A percentile compares a stretch with the other conserved stretches of the same genome.
Evolutionary conservation across 305 asterid genomes (phyloP).

Genomic region (Andrographis paniculata): DNA sequence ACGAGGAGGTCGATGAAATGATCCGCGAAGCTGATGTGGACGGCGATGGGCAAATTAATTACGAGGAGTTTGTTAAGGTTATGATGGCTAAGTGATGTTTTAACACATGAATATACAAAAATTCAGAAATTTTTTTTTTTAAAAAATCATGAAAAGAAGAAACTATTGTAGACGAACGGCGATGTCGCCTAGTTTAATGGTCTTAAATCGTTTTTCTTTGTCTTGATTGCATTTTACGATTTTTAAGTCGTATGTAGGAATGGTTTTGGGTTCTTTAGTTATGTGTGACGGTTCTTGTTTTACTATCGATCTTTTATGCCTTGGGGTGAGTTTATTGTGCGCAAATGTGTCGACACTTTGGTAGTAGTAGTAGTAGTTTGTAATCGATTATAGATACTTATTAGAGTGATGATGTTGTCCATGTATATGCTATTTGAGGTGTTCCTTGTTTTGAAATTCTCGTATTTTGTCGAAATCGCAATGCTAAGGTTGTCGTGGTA

Average conservation of each 20-base stretch:
- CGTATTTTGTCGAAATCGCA: too few species aligned
- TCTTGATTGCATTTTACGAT: constrained; percentile 14
- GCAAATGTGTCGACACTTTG: too few species aligned
- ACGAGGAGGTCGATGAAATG: too few species aligned
- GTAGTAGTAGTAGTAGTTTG: too few species aligned
- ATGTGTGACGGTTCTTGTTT: constrained; percentile 10
- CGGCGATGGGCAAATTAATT: constrained; percentile 51
- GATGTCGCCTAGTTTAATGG: constrained; percentile 17
- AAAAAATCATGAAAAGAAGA: constrained; percentile 3
- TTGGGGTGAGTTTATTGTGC: not conserved
- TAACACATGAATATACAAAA: constrained; percentile 4
- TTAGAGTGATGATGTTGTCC: too few species aligned
- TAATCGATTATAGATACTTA: too few species aligned
- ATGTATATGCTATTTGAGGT: too few species aligned
- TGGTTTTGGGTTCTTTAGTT: constrained; percentile 18
- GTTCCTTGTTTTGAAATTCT: too few species aligned
- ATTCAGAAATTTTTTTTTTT: not conserved
- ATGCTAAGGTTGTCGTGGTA: too few species aligned
- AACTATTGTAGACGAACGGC: constrained; percentile 5
- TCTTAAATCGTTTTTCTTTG: constrained; percentile 11
- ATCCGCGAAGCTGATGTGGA: too few species aligned
- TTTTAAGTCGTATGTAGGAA: constrained; percentile 13
- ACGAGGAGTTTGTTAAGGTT: constrained; percentile 46
- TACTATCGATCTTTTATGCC: constrained; percentile 2
- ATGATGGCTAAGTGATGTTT: constrained; percentile 43